Base-by-base conservation (phyloP, 805 yeast species). In the Suhomyces sp. region DNA sequence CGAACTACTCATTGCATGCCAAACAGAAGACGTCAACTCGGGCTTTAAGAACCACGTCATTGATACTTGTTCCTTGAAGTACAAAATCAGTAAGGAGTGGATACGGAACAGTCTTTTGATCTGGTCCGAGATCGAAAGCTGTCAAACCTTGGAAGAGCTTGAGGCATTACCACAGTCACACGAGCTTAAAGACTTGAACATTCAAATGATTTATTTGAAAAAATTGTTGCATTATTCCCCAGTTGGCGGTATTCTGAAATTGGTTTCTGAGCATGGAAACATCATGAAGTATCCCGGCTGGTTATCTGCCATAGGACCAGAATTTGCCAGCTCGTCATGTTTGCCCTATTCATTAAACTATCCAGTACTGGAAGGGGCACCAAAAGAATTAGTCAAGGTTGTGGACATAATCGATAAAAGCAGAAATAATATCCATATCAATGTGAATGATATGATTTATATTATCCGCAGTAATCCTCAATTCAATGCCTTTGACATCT, bases 1-100 rank as follows among this genome's bases (percentile, higher is more conserved):
- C 43, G 48, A 48, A 25, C 50, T 61, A 2, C 35, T 65, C 3
- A 19, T 48, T 4, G 51, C 58, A 3, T 51, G 56, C 7, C 47
- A 44, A 17, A 14, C 24, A 14, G 35, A 31, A 6, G 25, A 21
- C 6, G 20, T 34, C 24, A 28, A 31, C 20, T 28, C 18, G 17
- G 31, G 38, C 4, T 34, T 44, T 14, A 35, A 33, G n/a, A 41
- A 42, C 27, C 46, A 44, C 24, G 35, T 44, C 14, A 11, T 44
- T 7, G 48, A 44, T 12, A 44, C 46, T 12, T 35, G 37, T n/a
- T 28, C 37, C 19, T 19, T 39, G 27, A 41, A 36, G 23, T 37
- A 35, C 25, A 35, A 36, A 13, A 32, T 41, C 9, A 27, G 23
- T 14, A 35, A 27, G 13, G 22, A 22, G 9, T 36, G 39, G 31